Evolutionary conservation across 2,329 filamentous ascomycete genomes (phyloP).

Genomic region (Xylaria sp.): DNA sequence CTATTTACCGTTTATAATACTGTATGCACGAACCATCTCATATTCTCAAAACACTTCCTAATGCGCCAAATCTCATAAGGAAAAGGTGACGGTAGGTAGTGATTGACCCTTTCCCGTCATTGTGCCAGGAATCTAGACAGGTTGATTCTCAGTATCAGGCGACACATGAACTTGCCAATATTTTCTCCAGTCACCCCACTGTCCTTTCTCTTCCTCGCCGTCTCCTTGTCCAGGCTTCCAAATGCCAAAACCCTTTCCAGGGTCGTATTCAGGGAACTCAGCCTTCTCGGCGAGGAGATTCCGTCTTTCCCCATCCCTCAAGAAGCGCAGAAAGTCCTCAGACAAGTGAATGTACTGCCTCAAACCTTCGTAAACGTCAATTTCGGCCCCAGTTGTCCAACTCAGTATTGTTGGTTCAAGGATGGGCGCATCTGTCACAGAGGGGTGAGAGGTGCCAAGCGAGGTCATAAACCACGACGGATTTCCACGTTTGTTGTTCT

Average conservation of each 20-base stretch:
- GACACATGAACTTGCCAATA: slow-evolving; percentile 51
- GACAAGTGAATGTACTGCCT: slow-evolving; percentile 70
- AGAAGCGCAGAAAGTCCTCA: slow-evolving; percentile 66
- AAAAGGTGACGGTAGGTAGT: too few species aligned
- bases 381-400: slow-evolving; percentile 69
- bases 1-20: too few species aligned
- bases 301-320: slow-evolving; percentile 54
- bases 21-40: too few species aligned
- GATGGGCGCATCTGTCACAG: slow-evolving; percentile 73
- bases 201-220: slow-evolving; percentile 43
- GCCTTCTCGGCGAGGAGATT: slow-evolving; percentile 63
- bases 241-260: slow-evolving; percentile 48
- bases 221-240: slow-evolving; percentile 51
- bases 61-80: too few species aligned
- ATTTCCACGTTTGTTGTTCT: slow-evolving; percentile 57
- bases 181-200: slow-evolving; percentile 56
- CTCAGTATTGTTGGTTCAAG: slow-evolving; percentile 70
- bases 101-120: not conserved
- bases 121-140: not conserved
- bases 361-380: slow-evolving; percentile 67
- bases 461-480: slow-evolving; percentile 66
- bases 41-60: too few species aligned
- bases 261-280: slow-evolving; percentile 56
- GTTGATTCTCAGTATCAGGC: slow-evolving; percentile 27
- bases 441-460: slow-evolving; percentile 68